Evolutionary conservation across 495 filamentous ascomycete genomes (phyloP).

Genomic region (Bacidia gigantensis): DNA sequence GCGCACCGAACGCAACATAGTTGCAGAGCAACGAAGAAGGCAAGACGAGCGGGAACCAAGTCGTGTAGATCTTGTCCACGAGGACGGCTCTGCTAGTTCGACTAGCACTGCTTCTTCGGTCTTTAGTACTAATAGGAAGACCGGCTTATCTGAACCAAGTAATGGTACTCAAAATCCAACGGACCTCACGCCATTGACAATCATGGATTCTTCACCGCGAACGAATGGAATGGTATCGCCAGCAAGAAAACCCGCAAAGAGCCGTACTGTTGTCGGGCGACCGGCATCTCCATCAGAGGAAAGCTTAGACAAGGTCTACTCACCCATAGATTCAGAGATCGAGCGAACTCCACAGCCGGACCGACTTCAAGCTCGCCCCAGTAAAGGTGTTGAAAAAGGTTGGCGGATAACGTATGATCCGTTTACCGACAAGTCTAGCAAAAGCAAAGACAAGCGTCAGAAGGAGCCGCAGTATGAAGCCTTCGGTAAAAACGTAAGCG

Average conservation of each 20-base stretch:
- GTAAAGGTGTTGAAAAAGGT: constrained; percentile 45
- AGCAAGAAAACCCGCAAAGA: constrained; percentile 23
- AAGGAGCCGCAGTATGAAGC: constrained; percentile 55
- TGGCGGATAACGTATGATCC: constrained; percentile 64
- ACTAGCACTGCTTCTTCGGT: constrained; percentile 48
- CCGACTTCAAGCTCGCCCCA: constrained; percentile 47
- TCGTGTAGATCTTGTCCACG: constrained; percentile 48
- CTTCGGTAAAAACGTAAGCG: constrained; percentile 42
- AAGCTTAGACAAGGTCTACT: constrained; percentile 11
- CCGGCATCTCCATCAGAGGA: constrained; percentile 4
- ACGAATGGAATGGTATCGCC: constrained; percentile 41
- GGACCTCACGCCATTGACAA: constrained; percentile 64
- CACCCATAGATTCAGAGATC: constrained; percentile 9
- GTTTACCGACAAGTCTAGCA: constrained; percentile 44
- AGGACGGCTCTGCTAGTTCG: constrained; percentile 52
- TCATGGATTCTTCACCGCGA: constrained; percentile 59
- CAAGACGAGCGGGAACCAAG: constrained; percentile 45
- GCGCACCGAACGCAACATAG: background rate
- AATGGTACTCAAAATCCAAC: constrained; percentile 37
- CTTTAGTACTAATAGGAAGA: constrained; percentile 35
- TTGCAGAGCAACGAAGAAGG: background rate
- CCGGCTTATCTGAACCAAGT: constrained; percentile 30
- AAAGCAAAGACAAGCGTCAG: constrained; percentile 44
- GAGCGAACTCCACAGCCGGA: constrained; percentile 22
- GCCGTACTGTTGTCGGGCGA: background rate